Base-by-base conservation (phyloP, 2,329 filamentous ascomycete genomes). In the Nannizzia gypsea region DNA sequence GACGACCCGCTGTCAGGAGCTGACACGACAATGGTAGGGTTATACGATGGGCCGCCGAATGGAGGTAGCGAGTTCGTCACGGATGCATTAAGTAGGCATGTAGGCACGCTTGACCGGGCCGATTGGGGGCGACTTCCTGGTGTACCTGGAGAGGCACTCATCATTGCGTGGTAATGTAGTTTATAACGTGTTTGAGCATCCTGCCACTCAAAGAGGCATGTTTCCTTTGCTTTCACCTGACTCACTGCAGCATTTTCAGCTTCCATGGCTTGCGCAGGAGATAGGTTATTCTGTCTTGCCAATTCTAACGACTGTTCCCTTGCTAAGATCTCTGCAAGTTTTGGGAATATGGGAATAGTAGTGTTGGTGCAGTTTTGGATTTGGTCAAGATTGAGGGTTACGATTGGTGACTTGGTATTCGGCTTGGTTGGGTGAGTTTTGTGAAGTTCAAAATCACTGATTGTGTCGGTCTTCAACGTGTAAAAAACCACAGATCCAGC, bases 311-410 rank as follows among this genome's bases (percentile, higher is more conserved):
- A 73, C 58, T 78, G 73, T 44, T 79, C 76, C 31, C 78, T 74
- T 6, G 77, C 77, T 20, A 78, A 68, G 66, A 79, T 76, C 52
- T 75, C 77, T 13, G 77, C 77, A 17, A 79, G 66, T 56, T 76
- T 74, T n/a, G 77, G 77, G 63, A 78, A 78, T 48, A 79, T 40
- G 8, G 56, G n/a, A 36, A 58, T 48, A 1, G 38, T 70, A 26
- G 73, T 69, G 0, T 76, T 70, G 1, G 78, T 69, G 8, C 78
- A 70, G 3, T 74, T 75, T 17, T 59, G 52, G 46, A 54, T 24
- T 36, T 62, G 56, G 15, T 59, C 58, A 17, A 78, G 69, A 20
- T 68, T 73, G 9, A 78, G 67, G 28, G 70, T 71, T 66, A 77
- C 73, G 34, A 79, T 72, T 5, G 77, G 73, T 1, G 77, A 71